Conservation (phyloP, 1,284 basidiomycete species). For the Cryptococcus neoformans region DNA sequence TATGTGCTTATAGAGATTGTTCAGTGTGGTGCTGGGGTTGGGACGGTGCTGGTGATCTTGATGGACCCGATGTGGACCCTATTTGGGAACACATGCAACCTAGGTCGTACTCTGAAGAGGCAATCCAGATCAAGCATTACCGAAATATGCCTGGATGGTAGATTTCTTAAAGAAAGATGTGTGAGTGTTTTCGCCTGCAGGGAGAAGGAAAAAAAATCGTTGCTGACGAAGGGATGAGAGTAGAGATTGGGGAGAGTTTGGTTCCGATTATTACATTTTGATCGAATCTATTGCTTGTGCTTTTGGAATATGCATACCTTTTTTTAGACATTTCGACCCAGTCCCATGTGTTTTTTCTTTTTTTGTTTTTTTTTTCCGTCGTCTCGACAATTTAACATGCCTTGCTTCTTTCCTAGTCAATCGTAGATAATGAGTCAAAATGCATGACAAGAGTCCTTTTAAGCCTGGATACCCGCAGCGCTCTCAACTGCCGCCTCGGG, state of each 20-base stretch:
- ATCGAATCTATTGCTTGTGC: not conserved
- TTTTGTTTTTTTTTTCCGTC: not conserved
- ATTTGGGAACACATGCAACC: conserved; percentile 86
- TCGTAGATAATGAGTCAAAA: not conserved
- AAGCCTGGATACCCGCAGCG: not conserved
- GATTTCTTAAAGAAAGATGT: not conserved
- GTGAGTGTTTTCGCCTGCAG: not conserved
- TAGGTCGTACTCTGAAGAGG: conserved; percentile 58
- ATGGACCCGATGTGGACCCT: conserved; percentile 87
- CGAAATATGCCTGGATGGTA: conserved; percentile 49
- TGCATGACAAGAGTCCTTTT: not conserved
- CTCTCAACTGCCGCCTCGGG: not conserved
- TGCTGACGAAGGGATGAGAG: not conserved
- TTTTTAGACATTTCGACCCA: no score
- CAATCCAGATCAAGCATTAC: conserved; percentile 72
- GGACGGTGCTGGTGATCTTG: conserved; percentile 94
- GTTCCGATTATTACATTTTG: no score
- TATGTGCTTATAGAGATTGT: no score
- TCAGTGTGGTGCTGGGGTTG: conserved; percentile 98
- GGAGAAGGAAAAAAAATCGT: not conserved
- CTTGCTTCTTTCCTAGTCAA: not conserved
- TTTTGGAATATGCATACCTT: not conserved
- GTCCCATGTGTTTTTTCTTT: not conserved
- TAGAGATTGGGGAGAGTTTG: not conserved
- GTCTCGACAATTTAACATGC: not conserved